Evolutionary conservation across 768 basidiomycete species (phyloP), one percentile per base, ranked within the genome.

Genomic region (Cyathus striatus): DNA sequence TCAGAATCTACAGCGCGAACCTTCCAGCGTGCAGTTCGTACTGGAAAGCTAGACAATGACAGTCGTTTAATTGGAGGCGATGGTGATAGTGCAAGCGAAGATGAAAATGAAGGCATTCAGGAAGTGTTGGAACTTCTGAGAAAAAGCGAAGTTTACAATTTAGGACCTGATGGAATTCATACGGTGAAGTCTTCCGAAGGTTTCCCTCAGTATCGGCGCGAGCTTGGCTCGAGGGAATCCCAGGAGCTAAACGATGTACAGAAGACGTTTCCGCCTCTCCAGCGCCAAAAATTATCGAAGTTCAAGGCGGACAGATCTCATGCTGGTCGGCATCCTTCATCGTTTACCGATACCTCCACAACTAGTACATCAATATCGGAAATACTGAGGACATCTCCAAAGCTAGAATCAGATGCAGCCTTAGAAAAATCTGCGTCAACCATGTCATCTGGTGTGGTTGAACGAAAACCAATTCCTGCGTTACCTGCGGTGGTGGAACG

Each of bases 81-180:
- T 42, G 66, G 62, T 23, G 78, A 79, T 37, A 81, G 78, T 41
- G 78, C 61, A 23, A 78, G 74, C 38, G 81, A 83, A 43, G 68
- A 73, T 17, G 79, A 79, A 50, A 71, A 68, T 32, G 69, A 72
- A 43, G 59, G 52, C 14, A 56, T 71, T 45, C 74, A 72, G 53
- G 78, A 79, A 47, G 59, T 78, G 6, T 52, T 78, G 22, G 72
- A 76, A 17, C 65, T 81, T 35, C 50, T 83, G 39, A 66, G 60
- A 46, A 71, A 68, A 48, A 77, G 77, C 18, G 64, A 70, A 41
- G 56, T 80, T 13, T 72, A 75, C 41, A 82, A 83, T 50, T 51
- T 70, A 18, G 81, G 80, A 17, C 73, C 76, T 5, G 59, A 72
- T 46, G 66, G 68, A 10, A 34, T 67, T 6, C 58, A 64, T 38